These are phyloP conservation scores for Leccinum longicurvipes DNA, from an alignment of 768 basidiomycete species.

Conservation along the genomic window DNA sequence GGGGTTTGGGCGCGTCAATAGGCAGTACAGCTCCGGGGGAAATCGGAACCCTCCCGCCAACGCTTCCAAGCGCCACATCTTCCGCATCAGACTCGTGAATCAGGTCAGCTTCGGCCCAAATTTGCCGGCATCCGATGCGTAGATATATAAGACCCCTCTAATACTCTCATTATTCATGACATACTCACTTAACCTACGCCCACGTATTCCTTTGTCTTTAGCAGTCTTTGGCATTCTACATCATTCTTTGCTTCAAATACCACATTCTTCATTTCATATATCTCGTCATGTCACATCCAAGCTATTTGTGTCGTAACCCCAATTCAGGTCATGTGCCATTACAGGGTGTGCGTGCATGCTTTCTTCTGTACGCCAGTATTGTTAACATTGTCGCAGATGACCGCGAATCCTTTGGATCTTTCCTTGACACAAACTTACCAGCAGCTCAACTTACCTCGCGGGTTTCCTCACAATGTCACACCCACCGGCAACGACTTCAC, in stretches of 20 bases:
- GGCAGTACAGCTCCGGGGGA: not conserved
- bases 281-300: constrained; percentile 4
- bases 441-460: not conserved
- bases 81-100: no score
- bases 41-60: not conserved
- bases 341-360: constrained; percentile 6
- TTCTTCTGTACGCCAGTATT: not conserved
- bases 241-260: not conserved
- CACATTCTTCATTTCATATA: not conserved
- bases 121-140: not conserved
- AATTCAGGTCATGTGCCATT: not conserved
- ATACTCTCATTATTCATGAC: not conserved
- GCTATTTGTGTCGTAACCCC: not conserved
- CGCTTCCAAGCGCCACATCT: not conserved
- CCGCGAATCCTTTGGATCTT: constrained; percentile 1
- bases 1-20: not conserved
- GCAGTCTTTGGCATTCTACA: no score
- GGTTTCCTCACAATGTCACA: no score
- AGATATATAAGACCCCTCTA: not conserved
- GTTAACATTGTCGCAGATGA: not conserved
- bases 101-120: not conserved
- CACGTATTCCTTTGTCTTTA: not conserved
- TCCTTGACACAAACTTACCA: not conserved
- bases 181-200: not conserved
- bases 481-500: not conserved